Conservation (phyloP, 148 eudicot species). For the Fagopyrum tataricum region DNA sequence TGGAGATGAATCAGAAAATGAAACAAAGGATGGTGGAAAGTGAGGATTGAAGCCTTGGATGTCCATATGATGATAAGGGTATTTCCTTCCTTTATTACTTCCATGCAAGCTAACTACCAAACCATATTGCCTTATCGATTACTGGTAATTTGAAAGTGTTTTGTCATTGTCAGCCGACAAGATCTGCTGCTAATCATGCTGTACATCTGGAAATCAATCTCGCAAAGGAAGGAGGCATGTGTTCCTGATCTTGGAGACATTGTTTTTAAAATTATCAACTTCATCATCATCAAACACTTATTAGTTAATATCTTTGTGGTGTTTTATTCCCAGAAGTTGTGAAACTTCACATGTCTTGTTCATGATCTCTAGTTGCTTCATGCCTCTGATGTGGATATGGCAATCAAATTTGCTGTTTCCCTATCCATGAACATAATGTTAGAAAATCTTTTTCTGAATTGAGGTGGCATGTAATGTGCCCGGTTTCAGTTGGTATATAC, state of each 20-base stretch:
- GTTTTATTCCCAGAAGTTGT: background rate
- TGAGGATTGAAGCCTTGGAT: slow-evolving; percentile 17
- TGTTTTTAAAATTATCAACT: background rate
- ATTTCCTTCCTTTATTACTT: slow-evolving; percentile 37
- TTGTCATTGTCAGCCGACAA: slow-evolving; percentile 40
- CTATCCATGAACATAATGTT: background rate
- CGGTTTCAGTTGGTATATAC: background rate
- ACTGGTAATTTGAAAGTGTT: slow-evolving; percentile 36
- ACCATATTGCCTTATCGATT: slow-evolving; percentile 20
- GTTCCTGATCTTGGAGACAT: background rate
- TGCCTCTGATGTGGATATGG: background rate
- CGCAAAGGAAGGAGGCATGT: slow-evolving; percentile 8
- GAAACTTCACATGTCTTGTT: background rate
- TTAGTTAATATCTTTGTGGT: background rate
- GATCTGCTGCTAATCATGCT: slow-evolving; percentile 4
- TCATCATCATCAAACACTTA: background rate
- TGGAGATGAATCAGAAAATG: slow-evolving; percentile 23
- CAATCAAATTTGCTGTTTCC: no score
- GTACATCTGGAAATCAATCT: slow-evolving; percentile 5
- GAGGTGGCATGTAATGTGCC: background rate
- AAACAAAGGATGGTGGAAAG: slow-evolving; percentile 22
- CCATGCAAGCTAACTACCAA: slow-evolving; percentile 10
- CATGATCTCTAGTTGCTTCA: background rate
- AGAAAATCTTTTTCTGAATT: background rate
- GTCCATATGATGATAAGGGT: slow-evolving; percentile 26